Percentiles rank a stretch among this genome's conserved stretches.
phyloP scores from a whole-genome alignment of 1,284 basidiomycete species.

The Psilocybe mexicana region DNA sequence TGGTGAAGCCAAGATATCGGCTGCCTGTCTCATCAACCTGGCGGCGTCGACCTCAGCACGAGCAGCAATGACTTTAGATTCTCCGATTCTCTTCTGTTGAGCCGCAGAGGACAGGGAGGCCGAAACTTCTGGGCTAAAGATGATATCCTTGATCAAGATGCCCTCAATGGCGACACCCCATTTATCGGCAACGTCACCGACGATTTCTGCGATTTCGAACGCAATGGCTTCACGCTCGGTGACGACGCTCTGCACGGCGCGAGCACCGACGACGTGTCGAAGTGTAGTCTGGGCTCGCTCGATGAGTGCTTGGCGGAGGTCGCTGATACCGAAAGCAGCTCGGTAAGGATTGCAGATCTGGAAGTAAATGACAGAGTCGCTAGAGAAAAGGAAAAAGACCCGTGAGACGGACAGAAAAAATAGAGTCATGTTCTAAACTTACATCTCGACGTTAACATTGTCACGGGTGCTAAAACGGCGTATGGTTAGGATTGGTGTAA shows the following conservation, averaged over 20 bases:
- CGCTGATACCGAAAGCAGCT: slow-evolving; percentile 89
- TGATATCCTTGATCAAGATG: slow-evolving; percentile 93
- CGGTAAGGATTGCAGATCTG: slow-evolving; percentile 86
- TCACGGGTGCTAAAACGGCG: slow-evolving; percentile 63
- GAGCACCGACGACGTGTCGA: slow-evolving; percentile 91
- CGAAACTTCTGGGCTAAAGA: slow-evolving; percentile 91
- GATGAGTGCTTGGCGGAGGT: slow-evolving; percentile 84
- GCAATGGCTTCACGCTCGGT: slow-evolving; percentile 97
- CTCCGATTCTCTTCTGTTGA: slow-evolving; percentile 93
- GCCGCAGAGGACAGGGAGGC: slow-evolving; percentile 91
- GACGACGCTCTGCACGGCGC: slow-evolving; percentile 80
- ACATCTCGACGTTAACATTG: slow-evolving; percentile 89
- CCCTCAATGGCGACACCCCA: slow-evolving; percentile 97
- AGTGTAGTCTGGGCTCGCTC: slow-evolving; percentile 97
- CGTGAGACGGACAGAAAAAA: slow-evolving; percentile 5
- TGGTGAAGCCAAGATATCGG: slow-evolving; percentile 88
- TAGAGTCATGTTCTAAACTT: slow-evolving; percentile 25
- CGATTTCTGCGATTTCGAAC: slow-evolving; percentile 93
- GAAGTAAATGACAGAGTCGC: slow-evolving; percentile 91
- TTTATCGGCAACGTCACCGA: slow-evolving; percentile 81
- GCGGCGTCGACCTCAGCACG: slow-evolving; percentile 95
- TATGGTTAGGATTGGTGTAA: slow-evolving; percentile 12
- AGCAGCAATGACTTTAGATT: slow-evolving; percentile 95
- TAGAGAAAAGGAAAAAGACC: slow-evolving; percentile 30
- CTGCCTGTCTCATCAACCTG: slow-evolving; percentile 91